Base-by-base conservation (phyloP, 495 filamentous ascomycete genomes). In the Hyaloscypha bicolor region DNA sequence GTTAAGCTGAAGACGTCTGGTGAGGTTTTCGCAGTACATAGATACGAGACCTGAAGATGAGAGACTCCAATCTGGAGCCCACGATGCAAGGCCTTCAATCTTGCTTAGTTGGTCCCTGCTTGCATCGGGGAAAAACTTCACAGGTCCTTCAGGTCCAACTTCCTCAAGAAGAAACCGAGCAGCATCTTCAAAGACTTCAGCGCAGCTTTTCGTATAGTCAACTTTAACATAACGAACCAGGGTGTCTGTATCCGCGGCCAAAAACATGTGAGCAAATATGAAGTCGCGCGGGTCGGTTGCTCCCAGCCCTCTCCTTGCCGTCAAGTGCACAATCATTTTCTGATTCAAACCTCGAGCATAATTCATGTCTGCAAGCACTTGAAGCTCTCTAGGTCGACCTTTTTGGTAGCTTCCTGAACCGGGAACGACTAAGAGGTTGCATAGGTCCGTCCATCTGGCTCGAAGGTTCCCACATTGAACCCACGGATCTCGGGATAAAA, bases 311-410 rank as follows among this genome's bases (percentile, higher is more conserved):
- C 59, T 9, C 22, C 59, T 25, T 42, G 59, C 21, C 11, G 6
- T 22, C 22, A 61, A 35, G 29, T 37, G 59, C 3, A 21, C n/a
- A 21, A 61, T n/a, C 29, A 61, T 42, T 45, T 48, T 48, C 14
- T 45, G 33, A 6, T 22, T 25, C 8, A n/a, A 4, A 6, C 6
- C 37, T 22, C 59, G 37, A 22, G 16, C 29, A 3, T 9, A 25
- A 30, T 61, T 61, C 59, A 61, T 61, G 37, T 61, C 59, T 29
- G 35, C 33, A 12, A 61, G 59, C n/a, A 61, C 59, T 45, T 33
- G 19, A 9, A 42, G 59, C 33, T 33, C 32, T 31, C 22, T 25
- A 4, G 33, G 6, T 6, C 14, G 37, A 9, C n/a, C 59, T 48
- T 2, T 9, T 48, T 8, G 33, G 59, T 33, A 48, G 14, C n/a